A percentile compares a stretch with the other conserved stretches of the same genome.
Conservation (phyloP, 495 filamentous ascomycete genomes). For the Pseudotulostoma volvatum region DNA sequence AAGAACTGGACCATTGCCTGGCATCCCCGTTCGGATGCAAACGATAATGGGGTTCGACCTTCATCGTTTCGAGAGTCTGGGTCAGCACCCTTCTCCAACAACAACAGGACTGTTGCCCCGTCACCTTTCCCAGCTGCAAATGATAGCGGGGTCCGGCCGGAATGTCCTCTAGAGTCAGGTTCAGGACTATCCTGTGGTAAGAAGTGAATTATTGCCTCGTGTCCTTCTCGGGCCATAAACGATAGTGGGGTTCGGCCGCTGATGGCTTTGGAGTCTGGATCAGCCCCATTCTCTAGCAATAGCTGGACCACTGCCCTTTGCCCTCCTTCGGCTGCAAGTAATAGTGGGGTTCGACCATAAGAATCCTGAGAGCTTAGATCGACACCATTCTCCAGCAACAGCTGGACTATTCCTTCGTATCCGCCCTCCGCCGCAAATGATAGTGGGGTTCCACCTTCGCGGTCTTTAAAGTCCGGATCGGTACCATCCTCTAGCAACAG, state of each 20-base stretch:
- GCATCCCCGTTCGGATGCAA: too few species aligned
- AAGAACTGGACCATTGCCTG: conserved; percentile 10
- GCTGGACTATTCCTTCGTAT: not conserved
- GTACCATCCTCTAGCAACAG: conserved; percentile 8
- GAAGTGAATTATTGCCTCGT: too few species aligned
- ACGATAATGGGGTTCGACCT: too few species aligned
- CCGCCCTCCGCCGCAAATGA: conserved; percentile 5
- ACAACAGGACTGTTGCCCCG: conserved; percentile 8
- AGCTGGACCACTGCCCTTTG: conserved; percentile 10
- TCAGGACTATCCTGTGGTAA: too few species aligned
- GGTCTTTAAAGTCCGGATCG: conserved; percentile 7
- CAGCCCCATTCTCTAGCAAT: too few species aligned
- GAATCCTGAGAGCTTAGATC: conserved; percentile 12
- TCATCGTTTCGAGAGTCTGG: conserved; percentile 8
- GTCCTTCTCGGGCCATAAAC: conserved; percentile 9
- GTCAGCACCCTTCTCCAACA: conserved; percentile 9
- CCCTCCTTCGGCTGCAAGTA: conserved; percentile 9
- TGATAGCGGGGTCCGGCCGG: conserved; percentile 11
- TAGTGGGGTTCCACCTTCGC: conserved; percentile 8
- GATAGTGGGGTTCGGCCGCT: conserved; percentile 8
- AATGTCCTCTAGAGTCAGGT: conserved; percentile 9
- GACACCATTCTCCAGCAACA: conserved; percentile 1
- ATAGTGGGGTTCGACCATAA: conserved; percentile 11
- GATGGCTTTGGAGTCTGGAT: conserved; percentile 7
- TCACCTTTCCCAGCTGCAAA: conserved; percentile 10